Evolutionary conservation across 371 early-diverging fungal genomes (phyloP).

Genomic region (Gilbertella persicaria): DNA sequence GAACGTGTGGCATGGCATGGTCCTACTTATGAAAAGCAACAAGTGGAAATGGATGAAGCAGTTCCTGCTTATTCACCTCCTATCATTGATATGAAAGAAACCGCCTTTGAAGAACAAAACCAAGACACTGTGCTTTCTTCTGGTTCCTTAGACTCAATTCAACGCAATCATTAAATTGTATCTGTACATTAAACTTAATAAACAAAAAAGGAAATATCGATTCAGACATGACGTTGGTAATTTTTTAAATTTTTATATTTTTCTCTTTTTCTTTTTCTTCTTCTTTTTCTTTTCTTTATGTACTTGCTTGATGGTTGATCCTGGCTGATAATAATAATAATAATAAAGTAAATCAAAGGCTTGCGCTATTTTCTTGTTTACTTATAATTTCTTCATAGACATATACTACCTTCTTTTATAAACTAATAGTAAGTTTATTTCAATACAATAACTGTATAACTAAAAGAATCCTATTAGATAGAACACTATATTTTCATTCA

Average conservation of each 20-base stretch:
- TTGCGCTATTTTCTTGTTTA: no score
- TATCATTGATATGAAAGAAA: background rate
- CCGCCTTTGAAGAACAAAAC: constrained; percentile 25
- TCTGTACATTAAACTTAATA: no score
- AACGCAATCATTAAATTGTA: background rate
- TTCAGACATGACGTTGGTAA: background rate
- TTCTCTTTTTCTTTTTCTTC: background rate
- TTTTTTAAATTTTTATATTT: background rate
- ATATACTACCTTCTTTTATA: no score
- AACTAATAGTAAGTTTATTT: no score
- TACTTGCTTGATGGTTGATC: constrained; percentile 16
- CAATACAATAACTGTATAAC: no score
- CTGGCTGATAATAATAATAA: constrained; percentile 15
- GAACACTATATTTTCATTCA: background rate
- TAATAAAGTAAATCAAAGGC: no score
- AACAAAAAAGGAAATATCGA: background rate
- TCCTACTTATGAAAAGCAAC: background rate
- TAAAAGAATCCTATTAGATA: no score
- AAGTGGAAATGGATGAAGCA: constrained; percentile 4
- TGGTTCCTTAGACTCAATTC: constrained; percentile 17
- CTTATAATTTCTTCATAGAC: no score
- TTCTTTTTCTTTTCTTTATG: background rate
- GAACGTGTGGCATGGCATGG: constrained; percentile 32
- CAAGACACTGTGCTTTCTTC: constrained; percentile 31
- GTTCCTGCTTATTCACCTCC: constrained; percentile 13